Conservation (phyloP, 768 basidiomycete genomes). For the Boletus sensibilis region DNA sequence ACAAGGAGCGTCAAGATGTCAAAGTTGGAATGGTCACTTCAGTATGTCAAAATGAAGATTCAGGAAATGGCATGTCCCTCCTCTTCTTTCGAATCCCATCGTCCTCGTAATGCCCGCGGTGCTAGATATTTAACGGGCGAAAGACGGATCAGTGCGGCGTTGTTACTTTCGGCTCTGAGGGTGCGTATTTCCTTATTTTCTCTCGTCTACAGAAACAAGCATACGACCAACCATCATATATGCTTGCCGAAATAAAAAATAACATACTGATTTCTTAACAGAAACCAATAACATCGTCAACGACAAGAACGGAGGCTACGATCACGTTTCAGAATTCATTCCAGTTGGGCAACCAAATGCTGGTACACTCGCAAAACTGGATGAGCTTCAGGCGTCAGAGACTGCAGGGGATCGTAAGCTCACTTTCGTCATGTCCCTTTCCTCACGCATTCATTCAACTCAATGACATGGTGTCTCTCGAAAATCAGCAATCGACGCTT, state of each 20-base stretch:
- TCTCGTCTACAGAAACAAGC: no score
- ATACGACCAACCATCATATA: neutral
- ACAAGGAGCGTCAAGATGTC: slow-evolving; percentile 56
- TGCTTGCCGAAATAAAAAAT: neutral
- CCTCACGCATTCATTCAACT: neutral
- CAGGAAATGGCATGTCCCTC: slow-evolving; percentile 76
- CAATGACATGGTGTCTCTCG: neutral
- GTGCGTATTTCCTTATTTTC: slow-evolving; percentile 32
- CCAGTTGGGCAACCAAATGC: slow-evolving; percentile 66
- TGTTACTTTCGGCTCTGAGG: slow-evolving; percentile 80
- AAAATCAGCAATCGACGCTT: slow-evolving; percentile 71
- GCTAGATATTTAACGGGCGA: slow-evolving; percentile 82
- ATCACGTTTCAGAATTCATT: slow-evolving; percentile 70
- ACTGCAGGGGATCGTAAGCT: slow-evolving; percentile 64
- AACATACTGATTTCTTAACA: slow-evolving; percentile 22
- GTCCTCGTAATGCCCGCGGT: neutral
- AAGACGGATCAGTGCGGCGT: slow-evolving; percentile 97
- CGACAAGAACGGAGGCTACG: slow-evolving; percentile 63
- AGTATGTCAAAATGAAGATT: slow-evolving; percentile 86
- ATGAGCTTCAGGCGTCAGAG: slow-evolving; percentile 54
- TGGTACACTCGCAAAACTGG: slow-evolving; percentile 62
- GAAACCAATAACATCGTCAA: slow-evolving; percentile 69
- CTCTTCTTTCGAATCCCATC: neutral
- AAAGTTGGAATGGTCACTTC: slow-evolving; percentile 78
- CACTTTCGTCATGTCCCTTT: neutral